These are phyloP conservation scores for Antitrichia curtipendula DNA, from an alignment of 225 moss, liverwort and hornwort species.

Conservation along the genomic window DNA sequence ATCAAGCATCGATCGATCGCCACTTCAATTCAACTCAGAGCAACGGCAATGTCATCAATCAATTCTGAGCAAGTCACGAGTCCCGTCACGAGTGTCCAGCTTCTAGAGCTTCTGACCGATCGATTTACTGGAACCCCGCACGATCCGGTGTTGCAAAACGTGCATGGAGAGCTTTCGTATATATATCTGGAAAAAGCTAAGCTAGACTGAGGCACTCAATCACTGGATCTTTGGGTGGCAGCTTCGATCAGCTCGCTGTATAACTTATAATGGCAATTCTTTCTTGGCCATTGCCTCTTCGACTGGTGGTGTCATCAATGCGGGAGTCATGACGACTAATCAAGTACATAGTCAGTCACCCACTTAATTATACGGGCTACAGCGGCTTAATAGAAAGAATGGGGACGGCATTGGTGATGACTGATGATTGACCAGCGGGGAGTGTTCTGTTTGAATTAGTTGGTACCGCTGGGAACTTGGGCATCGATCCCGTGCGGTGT, in stretches of 20 bases:
- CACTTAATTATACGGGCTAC: neutral
- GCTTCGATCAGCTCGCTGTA: neutral
- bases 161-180: neutral
- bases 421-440: no score
- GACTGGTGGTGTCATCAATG: conserved; percentile 1
- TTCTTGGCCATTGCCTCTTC: neutral
- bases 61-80: neutral
- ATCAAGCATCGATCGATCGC: neutral
- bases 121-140: neutral
- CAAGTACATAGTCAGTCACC: neutral
- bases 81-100: no score
- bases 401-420: neutral
- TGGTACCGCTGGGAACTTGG: no score
- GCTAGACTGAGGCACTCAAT: neutral
- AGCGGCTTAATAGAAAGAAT: neutral
- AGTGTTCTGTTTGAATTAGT: neutral
- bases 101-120: neutral
- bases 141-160: neutral
- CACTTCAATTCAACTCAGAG: neutral
- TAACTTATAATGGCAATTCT: neutral
- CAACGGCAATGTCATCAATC: neutral
- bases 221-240: neutral
- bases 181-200: neutral
- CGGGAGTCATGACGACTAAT: neutral
- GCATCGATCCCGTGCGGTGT: neutral